Evolutionary conservation across 306 rosid species (phyloP), one percentile per base, ranked within the genome.

Genomic region (Fragaria vesca): DNA sequence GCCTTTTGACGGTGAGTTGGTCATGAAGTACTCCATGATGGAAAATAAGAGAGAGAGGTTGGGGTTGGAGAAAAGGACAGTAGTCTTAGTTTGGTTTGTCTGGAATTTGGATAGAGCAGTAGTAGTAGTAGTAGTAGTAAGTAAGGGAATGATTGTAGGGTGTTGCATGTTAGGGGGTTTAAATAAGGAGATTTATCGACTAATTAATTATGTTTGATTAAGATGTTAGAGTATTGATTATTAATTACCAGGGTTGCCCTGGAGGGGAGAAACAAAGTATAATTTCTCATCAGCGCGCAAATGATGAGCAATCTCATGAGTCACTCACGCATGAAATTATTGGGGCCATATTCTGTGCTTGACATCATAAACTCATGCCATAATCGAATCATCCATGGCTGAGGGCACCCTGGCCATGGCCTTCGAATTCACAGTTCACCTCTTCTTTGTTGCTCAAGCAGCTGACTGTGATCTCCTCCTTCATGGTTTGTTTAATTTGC

Each of bases 91-190:
- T 63, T 62, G 43, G 42, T 63, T 63, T 63, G 68, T 63, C 47
- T 36, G 47, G 46, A 66, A 66, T 34, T 43, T 61, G 30, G 78
- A 38, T 67, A 67, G 72, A 67, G 72, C 72, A 40, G 72, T 36
- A 72, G 71, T 6, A 34, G 70, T 38, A 38, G 70, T 38, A 38
- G 43, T 32, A 32, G 36, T 26, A 47, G 42, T 5, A 6, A 38
- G 42, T 20, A 57, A 76, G 77, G 71, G 75, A 81, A 80, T 81
- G 82, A 81, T 69, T 81, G 80, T 81, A 81, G 82, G 75, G 55
- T 61, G 78, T 81, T 81, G 85, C 85, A 81, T 85, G 85, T 81
- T 70, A 80, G 43, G 85, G 76, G 72, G 78, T 75, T 69, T 85
- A 85, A 85, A 85, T 85, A 85, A 81, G 76, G 46, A 48, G n/a